Evolutionary conservation across 176 grass and related monocot species (phyloP).

Genomic region (Poa annua): DNA sequence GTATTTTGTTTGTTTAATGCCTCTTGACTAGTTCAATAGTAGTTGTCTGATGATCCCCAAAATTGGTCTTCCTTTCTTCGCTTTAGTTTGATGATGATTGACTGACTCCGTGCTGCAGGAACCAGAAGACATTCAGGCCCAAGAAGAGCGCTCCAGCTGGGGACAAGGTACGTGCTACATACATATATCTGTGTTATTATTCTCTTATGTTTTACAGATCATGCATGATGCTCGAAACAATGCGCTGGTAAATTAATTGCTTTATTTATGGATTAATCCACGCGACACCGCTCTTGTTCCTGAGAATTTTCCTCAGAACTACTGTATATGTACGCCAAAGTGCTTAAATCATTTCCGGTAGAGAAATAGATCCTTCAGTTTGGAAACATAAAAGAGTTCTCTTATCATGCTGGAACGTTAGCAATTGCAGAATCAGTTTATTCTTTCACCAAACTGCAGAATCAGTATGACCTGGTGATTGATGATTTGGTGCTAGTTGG

Average conservation of each 20-base stretch:
- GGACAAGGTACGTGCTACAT: conserved; percentile 56
- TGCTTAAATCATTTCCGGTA: background rate
- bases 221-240: background rate
- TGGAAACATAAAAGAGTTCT: background rate
- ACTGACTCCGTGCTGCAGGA: conserved; percentile 45
- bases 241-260: background rate
- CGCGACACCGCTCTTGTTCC: background rate
- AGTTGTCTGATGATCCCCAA: background rate
- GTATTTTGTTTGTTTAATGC: background rate
- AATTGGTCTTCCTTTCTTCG: background rate
- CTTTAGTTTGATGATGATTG: background rate
- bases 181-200: background rate
- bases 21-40: background rate
- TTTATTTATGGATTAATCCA: background rate
- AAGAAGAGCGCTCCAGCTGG: conserved; percentile 78
- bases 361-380: background rate
- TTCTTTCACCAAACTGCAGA: background rate
- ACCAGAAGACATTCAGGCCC: conserved; percentile 90
- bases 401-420: background rate
- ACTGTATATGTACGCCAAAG: background rate
- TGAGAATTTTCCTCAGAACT: background rate
- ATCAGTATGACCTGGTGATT: background rate
- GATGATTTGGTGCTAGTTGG: background rate
- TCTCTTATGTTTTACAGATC: background rate
- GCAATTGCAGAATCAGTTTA: background rate